phyloP scores from a whole-genome alignment of 2,329 filamentous ascomycete genomes.

The Microcyclospora pomicola region DNA sequence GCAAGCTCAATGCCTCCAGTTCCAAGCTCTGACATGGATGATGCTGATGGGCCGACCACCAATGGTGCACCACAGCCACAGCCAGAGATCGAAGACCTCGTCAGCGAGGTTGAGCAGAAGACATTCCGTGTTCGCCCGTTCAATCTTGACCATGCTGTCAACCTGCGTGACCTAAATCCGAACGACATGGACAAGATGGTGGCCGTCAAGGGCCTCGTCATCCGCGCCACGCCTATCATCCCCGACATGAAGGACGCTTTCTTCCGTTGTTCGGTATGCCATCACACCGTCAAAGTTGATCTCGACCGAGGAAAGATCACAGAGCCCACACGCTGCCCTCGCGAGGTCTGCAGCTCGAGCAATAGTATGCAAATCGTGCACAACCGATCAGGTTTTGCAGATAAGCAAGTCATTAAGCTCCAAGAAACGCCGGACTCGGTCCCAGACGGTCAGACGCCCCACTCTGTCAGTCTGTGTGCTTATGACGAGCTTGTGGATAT shows the following conservation, averaged over 20 bases:
- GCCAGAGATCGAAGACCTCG: constrained; percentile 49
- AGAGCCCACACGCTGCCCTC: constrained; percentile 81
- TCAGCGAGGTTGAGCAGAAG: constrained; percentile 63
- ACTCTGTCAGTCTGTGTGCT: constrained; percentile 89
- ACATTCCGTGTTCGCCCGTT: constrained; percentile 81
- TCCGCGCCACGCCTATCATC: constrained; percentile 88
- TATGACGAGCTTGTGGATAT: constrained; percentile 96
- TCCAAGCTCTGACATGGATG: constrained; percentile 60
- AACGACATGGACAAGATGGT: constrained; percentile 94
- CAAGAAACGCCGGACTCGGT: constrained; percentile 95
- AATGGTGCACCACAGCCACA: constrained; percentile 6
- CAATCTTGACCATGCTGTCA: constrained; percentile 73
- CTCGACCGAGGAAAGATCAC: constrained; percentile 93
- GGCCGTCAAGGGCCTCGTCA: constrained; percentile 88
- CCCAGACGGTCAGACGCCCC: constrained; percentile 89
- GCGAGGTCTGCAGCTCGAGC: constrained; percentile 62
- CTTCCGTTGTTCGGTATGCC: constrained; percentile 89
- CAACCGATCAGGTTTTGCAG: constrained; percentile 85
- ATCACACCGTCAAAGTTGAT: constrained; percentile 77
- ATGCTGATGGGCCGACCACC: constrained; percentile 15
- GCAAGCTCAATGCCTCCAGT: constrained; percentile 62
- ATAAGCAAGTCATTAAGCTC: constrained; percentile 97
- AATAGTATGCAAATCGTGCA: constrained; percentile 99
- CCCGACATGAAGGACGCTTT: constrained; percentile 99
- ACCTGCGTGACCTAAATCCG: constrained; percentile 87